Percentiles rank a stretch among this genome's conserved stretches.
These are phyloP conservation scores for Arthroderma sp. DNA, from an alignment of 2,329 filamentous ascomycete species.

Conservation along the genomic window DNA sequence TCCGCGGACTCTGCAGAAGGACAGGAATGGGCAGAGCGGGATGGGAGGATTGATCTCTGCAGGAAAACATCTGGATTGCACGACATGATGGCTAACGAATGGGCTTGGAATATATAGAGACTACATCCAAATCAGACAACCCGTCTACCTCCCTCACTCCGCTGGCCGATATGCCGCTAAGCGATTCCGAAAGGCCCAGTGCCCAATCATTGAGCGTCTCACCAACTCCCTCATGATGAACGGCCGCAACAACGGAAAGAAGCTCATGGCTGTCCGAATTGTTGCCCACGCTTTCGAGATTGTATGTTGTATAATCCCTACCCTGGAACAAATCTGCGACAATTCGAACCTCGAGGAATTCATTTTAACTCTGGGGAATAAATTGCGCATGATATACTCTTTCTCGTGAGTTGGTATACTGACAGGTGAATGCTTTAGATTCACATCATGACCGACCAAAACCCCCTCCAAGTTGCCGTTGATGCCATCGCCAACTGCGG, in stretches of 20 bases:
- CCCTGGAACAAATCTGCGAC: no score
- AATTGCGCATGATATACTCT: no score
- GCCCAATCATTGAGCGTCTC: conserved; percentile 99
- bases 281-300: conserved; percentile 99
- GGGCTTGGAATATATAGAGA: conserved; percentile 49
- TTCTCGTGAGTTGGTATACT: no score
- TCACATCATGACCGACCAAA: conserved; percentile 99
- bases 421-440: conserved; percentile 45
- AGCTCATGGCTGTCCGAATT: conserved; percentile 99
- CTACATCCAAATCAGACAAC: conserved; percentile 98
- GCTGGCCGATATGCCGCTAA: conserved; percentile 97
- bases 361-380: no score
- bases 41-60: background rate
- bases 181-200: conserved; percentile 99
- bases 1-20: no score
- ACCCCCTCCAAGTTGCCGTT: conserved; percentile 98
- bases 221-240: conserved; percentile 99
- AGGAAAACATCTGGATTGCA: background rate
- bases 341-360: no score
- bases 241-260: conserved; percentile 99
- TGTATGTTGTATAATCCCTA: conserved; percentile 47
- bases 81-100: no score
- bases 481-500: conserved; percentile 99
- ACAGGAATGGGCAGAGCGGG: background rate
- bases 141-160: conserved; percentile 98